These are phyloP conservation scores for Fennellomyces sp. DNA, from an alignment of 371 early-diverging fungal species.

Conservation along the genomic window DNA sequence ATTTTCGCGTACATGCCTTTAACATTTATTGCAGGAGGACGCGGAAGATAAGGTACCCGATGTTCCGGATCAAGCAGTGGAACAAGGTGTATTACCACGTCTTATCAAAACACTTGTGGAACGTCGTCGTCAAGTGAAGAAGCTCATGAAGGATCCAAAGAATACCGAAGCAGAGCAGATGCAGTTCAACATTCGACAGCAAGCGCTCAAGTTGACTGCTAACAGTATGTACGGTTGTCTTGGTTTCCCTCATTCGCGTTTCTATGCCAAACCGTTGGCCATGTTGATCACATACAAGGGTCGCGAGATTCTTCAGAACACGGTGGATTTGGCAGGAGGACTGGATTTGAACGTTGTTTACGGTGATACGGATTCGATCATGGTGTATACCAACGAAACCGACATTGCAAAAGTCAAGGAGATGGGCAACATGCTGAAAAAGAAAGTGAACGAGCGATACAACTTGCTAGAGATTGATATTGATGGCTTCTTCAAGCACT, in stretches of 20 bases:
- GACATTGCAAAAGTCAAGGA: slow-evolving; percentile 80
- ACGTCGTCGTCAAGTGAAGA: slow-evolving; percentile 92
- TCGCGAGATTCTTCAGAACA: slow-evolving; percentile 96
- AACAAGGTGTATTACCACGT: slow-evolving; percentile 90
- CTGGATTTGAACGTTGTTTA: slow-evolving; percentile 95
- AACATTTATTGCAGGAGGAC: too few species aligned
- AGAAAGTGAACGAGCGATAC: slow-evolving; percentile 92
- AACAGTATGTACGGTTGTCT: slow-evolving; percentile 99
- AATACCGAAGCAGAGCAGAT: slow-evolving; percentile 59
- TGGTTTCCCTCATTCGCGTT: slow-evolving; percentile 94
- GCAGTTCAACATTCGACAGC: slow-evolving; percentile 94
- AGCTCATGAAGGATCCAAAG: slow-evolving; percentile 80
- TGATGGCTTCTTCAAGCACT: slow-evolving; percentile 94
- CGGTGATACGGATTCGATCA: slow-evolving; percentile 99
- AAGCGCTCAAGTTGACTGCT: slow-evolving; percentile 98
- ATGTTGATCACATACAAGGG: slow-evolving; percentile 98
- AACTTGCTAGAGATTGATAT: slow-evolving; percentile 96
- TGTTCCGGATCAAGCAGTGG: slow-evolving; percentile 66
- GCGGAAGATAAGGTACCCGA: slow-evolving; percentile 77
- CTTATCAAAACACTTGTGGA: slow-evolving; percentile 91
- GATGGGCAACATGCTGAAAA: slow-evolving; percentile 82
- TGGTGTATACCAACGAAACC: slow-evolving; percentile 95
- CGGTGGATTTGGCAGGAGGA: slow-evolving; percentile 85
- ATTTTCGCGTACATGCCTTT: neutral
- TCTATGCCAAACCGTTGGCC: slow-evolving; percentile 98